Evolutionary conservation across 2,329 filamentous ascomycete species (phyloP).

Genomic region (Fusarium sp.): DNA sequence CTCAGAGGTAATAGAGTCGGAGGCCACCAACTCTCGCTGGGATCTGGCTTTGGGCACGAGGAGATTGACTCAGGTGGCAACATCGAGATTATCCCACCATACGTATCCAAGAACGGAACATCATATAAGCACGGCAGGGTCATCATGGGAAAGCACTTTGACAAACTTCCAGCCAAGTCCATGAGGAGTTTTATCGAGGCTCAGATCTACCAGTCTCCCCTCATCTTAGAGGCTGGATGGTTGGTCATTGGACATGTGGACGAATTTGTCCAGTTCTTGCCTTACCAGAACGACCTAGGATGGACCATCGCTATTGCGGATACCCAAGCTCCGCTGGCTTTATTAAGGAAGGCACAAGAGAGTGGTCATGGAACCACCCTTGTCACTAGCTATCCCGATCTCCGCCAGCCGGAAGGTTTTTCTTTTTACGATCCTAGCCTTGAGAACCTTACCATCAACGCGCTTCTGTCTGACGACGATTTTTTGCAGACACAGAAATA

Average conservation of each 20-base stretch:
- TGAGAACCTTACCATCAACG: constrained; percentile 8
- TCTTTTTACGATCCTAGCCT: background rate
- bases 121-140: background rate
- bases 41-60: constrained; percentile 23
- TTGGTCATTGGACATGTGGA: constrained; percentile 42
- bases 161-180: constrained; percentile 16
- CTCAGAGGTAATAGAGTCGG: constrained; percentile 43
- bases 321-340: constrained; percentile 38
- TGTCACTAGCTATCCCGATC: constrained; percentile 1
- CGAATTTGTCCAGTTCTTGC: constrained; percentile 26
- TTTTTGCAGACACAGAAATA: constrained; percentile 14
- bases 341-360: constrained; percentile 37
- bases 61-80: too few species aligned
- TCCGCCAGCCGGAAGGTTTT: constrained; percentile 2
- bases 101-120: background rate
- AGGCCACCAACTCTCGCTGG: constrained; percentile 37
- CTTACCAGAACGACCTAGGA: constrained; percentile 39
- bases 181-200: too few species aligned
- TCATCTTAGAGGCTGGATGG: constrained; percentile 36
- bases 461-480: constrained; percentile 17
- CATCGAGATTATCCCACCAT: constrained; percentile 37
- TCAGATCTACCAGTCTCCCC: too few species aligned
- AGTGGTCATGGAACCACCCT: constrained; percentile 41
- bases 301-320: constrained; percentile 44
- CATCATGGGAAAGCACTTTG: constrained; percentile 22